Percentiles rank a stretch among this genome's conserved stretches.
These are phyloP conservation scores for Leptographium flavum DNA, from an alignment of 2,329 filamentous ascomycete species.

Conservation along the genomic window DNA sequence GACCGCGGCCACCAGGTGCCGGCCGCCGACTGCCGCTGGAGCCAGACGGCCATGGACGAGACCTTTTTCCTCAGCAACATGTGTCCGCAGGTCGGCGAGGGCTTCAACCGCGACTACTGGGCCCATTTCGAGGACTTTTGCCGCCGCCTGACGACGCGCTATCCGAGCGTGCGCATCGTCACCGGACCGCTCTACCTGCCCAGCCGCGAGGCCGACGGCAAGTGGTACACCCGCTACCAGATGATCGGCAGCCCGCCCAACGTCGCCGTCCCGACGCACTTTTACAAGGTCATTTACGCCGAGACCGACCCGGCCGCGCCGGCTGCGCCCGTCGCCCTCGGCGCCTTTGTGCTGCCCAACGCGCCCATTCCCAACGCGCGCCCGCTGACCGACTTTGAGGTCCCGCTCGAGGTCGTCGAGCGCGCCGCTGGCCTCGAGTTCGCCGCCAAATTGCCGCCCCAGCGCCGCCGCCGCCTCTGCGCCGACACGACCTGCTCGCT, in stretches of 20 bases:
- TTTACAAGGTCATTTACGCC: slow-evolving; percentile 97
- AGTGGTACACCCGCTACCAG: slow-evolving; percentile 93
- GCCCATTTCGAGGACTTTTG: slow-evolving; percentile 98
- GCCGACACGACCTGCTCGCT: slow-evolving; percentile 74
- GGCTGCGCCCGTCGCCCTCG: slow-evolving; percentile 60
- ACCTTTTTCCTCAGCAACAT: slow-evolving; percentile 93
- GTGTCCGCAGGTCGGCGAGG: slow-evolving; percentile 95
- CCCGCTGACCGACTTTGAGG: slow-evolving; percentile 82
- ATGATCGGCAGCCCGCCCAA: slow-evolving; percentile 88
- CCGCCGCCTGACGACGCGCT: slow-evolving; percentile 62
- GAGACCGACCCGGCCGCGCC: slow-evolving; percentile 60
- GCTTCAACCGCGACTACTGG: slow-evolving; percentile 99
- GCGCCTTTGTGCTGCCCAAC: slow-evolving; percentile 91
- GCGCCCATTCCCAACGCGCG: slow-evolving; percentile 77
- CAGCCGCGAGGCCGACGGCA: slow-evolving; percentile 69
- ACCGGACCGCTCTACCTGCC: slow-evolving; percentile 92
- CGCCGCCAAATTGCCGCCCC: slow-evolving; percentile 58
- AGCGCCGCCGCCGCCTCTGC: slow-evolving; percentile 67
- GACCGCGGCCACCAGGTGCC: slow-evolving; percentile 96
- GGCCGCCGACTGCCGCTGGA: slow-evolving; percentile 93
- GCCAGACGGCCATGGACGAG: slow-evolving; percentile 83
- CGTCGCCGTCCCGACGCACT: slow-evolving; percentile 92
- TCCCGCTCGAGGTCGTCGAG: slow-evolving; percentile 85
- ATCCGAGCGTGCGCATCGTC: slow-evolving; percentile 79
- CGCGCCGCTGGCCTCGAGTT: slow-evolving; percentile 87